These are phyloP conservation scores for Euclidium syriacum DNA, from an alignment of 345 rosid species.

Conservation along the genomic window DNA sequence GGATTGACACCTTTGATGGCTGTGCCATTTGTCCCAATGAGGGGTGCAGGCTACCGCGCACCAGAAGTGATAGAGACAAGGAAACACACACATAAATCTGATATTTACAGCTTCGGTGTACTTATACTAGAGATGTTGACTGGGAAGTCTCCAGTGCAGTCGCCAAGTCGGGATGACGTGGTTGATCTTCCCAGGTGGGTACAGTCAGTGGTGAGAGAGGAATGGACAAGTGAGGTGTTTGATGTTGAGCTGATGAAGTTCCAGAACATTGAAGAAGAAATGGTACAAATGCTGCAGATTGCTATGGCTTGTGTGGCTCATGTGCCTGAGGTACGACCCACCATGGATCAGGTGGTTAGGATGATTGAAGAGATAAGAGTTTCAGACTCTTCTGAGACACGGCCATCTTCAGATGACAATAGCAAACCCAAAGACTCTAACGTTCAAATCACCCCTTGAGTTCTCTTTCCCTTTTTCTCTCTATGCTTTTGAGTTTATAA, in stretches of 20 bases:
- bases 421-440: slow-evolving; percentile 65
- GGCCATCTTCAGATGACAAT: slow-evolving; percentile 78
- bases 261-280: slow-evolving; percentile 74
- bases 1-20: slow-evolving; percentile 70
- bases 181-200: slow-evolving; percentile 90
- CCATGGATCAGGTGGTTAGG: slow-evolving; percentile 68
- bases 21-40: slow-evolving; percentile 48
- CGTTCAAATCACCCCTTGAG: slow-evolving; percentile 65
- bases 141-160: slow-evolving; percentile 66
- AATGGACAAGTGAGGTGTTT: slow-evolving; percentile 85
- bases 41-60: slow-evolving; percentile 75
- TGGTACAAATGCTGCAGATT: slow-evolving; percentile 81
- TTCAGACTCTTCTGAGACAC: slow-evolving; percentile 67
- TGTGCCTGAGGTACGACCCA: slow-evolving; percentile 59
- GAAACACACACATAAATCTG: slow-evolving; percentile 64
- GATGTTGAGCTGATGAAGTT: slow-evolving; percentile 76
- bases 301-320: slow-evolving; percentile 73
- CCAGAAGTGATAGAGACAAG: slow-evolving; percentile 69
- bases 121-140: slow-evolving; percentile 81
- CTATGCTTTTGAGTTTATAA: slow-evolving; percentile 18
- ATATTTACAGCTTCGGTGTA: slow-evolving; percentile 72
- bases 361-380: slow-evolving; percentile 80
- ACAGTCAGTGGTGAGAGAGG: slow-evolving; percentile 87
- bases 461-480: not conserved
- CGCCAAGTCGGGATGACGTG: slow-evolving; percentile 65